phyloP scores from a whole-genome alignment of 1,139 yeast genomes.

The Kurtzmaniella quercitrusa region DNA sequence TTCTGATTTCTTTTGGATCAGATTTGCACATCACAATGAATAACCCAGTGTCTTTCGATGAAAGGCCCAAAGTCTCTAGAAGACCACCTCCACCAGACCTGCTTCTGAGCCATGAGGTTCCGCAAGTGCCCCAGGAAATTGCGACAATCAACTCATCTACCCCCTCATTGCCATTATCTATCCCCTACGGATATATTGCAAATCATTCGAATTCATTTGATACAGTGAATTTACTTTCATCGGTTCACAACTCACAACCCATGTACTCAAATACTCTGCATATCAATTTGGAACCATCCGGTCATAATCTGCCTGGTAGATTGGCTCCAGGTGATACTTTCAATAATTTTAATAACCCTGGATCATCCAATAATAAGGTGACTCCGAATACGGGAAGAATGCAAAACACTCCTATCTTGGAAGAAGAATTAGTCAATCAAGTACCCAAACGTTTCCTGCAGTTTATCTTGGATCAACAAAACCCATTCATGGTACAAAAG shows the following conservation, averaged over 20 bases:
- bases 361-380: neutral
- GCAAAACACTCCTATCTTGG: conserved; percentile 3
- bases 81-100: neutral
- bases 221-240: conserved; percentile 26
- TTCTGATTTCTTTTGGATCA: neutral
- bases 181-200: conserved; percentile 31
- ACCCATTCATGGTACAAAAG: conserved; percentile 22
- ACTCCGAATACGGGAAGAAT: neutral
- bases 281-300: conserved; percentile 8
- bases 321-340: neutral
- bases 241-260: conserved; percentile 12
- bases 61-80: neutral
- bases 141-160: conserved; percentile 16
- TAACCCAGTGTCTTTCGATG: neutral
- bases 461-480: conserved; percentile 37
- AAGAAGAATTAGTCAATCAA: conserved; percentile 19
- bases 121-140: neutral
- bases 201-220: conserved; percentile 27
- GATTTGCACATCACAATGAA: neutral
- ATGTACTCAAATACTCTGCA: conserved; percentile 26
- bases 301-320: conserved; percentile 1
- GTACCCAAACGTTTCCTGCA: conserved; percentile 42
- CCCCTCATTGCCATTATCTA: conserved; percentile 29
- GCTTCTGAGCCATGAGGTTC: neutral
- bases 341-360: neutral